Evolutionary conservation across 1,139 yeast genomes (phyloP).

Genomic region (Yamadazyma friedrichii): DNA sequence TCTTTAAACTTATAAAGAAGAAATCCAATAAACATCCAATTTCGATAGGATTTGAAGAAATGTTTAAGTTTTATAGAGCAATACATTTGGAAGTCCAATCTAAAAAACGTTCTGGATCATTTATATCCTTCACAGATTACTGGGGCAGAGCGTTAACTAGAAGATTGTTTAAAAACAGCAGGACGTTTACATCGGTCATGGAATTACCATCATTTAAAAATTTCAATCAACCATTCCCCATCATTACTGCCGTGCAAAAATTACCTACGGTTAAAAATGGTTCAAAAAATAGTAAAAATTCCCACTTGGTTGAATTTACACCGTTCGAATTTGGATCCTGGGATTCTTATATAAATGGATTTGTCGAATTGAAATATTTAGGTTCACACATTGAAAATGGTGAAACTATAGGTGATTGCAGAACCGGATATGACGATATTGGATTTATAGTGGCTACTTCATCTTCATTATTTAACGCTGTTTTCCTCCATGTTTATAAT

Average conservation of each 20-base stretch:
- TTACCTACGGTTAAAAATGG: constrained; percentile 18
- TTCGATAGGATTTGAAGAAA: constrained; percentile 21
- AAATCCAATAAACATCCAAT: constrained; percentile 1
- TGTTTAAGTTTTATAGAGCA: constrained; percentile 46
- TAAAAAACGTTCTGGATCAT: constrained; percentile 53
- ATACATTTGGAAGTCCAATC: constrained; percentile 52
- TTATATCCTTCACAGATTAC: constrained; percentile 61
- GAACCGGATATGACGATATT: constrained; percentile 63
- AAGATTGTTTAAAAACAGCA: constrained; percentile 33
- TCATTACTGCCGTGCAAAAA: constrained; percentile 36
- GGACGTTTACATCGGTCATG: constrained; percentile 20
- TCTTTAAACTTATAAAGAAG: not conserved
- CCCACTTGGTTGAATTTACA: constrained; percentile 51
- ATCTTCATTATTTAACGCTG: constrained; percentile 64
- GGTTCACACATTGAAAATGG: constrained; percentile 39
- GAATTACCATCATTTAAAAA: constrained; percentile 19
- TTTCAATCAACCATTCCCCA: constrained; percentile 42
- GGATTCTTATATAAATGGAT: constrained; percentile 51
- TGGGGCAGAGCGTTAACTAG: constrained; percentile 65
- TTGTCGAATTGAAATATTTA: constrained; percentile 50
- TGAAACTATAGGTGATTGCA: constrained; percentile 38
- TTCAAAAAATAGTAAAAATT: constrained; percentile 21
- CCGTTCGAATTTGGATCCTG: constrained; percentile 75
- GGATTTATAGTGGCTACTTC: constrained; percentile 75
- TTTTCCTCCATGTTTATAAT: constrained; percentile 47